These are phyloP conservation scores for Metarhizium anisopliae DNA, from an alignment of 2,329 filamentous ascomycete genomes.

Conservation along the genomic window DNA sequence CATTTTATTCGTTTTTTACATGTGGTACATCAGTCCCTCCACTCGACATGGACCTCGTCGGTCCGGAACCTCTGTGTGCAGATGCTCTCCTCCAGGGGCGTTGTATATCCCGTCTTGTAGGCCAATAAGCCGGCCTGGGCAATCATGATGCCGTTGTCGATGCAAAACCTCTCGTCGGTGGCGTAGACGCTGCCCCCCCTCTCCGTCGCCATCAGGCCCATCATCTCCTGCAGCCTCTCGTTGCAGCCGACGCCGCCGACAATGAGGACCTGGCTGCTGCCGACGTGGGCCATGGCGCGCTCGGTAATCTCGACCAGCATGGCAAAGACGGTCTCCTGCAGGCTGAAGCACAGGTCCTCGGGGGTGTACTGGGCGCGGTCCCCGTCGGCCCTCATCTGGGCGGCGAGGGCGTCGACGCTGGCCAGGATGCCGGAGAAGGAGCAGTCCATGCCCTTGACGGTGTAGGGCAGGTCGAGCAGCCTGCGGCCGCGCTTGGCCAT, in stretches of 20 bases:
- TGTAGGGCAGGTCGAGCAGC: slow-evolving; percentile 83
- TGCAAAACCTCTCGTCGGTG: slow-evolving; percentile 95
- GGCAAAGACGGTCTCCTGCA: slow-evolving; percentile 91
- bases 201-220: slow-evolving; percentile 89
- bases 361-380: slow-evolving; percentile 58
- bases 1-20: neutral
- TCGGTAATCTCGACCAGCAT: slow-evolving; percentile 99
- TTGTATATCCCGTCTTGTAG: slow-evolving; percentile 71
- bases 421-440: slow-evolving; percentile 90
- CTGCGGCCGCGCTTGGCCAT: slow-evolving; percentile 65
- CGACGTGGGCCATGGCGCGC: slow-evolving; percentile 96
- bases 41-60: slow-evolving; percentile 71
- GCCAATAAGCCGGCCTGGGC: slow-evolving; percentile 88
- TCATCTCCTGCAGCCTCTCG: slow-evolving; percentile 92
- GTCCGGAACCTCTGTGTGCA: slow-evolving; percentile 80
- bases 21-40: slow-evolving; percentile 48
- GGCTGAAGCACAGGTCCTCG: slow-evolving; percentile 82
- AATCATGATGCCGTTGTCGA: slow-evolving; percentile 99
- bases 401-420: slow-evolving; percentile 70
- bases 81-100: slow-evolving; percentile 68
- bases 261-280: slow-evolving; percentile 80
- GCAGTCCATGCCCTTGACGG: slow-evolving; percentile 98
- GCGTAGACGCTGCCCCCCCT: slow-evolving; percentile 85
- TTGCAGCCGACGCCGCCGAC: slow-evolving; percentile 96
- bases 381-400: slow-evolving; percentile 45